Conservation (phyloP, 2,329 filamentous ascomycete species). For the Ustilaginoidea virens region DNA sequence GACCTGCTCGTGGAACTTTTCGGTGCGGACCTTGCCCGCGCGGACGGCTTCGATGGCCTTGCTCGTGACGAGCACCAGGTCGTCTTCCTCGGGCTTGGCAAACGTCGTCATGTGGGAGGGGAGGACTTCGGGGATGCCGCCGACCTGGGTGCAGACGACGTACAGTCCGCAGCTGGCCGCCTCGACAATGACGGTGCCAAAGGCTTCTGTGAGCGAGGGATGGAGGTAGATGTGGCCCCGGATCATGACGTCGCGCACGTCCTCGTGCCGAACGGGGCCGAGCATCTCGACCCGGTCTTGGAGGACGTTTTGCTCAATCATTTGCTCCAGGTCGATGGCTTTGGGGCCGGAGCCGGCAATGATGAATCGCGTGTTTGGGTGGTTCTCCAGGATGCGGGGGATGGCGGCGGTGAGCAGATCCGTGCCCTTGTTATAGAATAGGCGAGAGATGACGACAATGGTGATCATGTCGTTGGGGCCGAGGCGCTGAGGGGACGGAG, state of each 20-base stretch:
- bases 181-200: constrained; percentile 95
- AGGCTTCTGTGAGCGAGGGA: constrained; percentile 88
- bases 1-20: constrained; percentile 91
- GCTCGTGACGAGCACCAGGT: constrained; percentile 77
- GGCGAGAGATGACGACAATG: constrained; percentile 89
- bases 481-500: constrained; percentile 47
- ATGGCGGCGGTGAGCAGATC: constrained; percentile 95
- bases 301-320: constrained; percentile 87
- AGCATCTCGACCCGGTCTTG: constrained; percentile 90
- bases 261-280: constrained; percentile 83
- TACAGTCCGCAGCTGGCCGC: constrained; percentile 92
- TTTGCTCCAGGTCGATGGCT: constrained; percentile 94
- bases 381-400: constrained; percentile 73
- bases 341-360: constrained; percentile 94
- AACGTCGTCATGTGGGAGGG: constrained; percentile 96
- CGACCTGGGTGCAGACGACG: constrained; percentile 91
- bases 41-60: constrained; percentile 77
- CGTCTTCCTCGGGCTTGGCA: constrained; percentile 91
- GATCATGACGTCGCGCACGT: constrained; percentile 95
- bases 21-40: constrained; percentile 74
- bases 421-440: constrained; percentile 98
- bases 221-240: constrained; percentile 93
- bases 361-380: constrained; percentile 91
- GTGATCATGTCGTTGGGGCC: constrained; percentile 80
- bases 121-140: constrained; percentile 90